Base-by-base conservation (phyloP, 441 rosid genomes). In the Geranium incanum region DNA sequence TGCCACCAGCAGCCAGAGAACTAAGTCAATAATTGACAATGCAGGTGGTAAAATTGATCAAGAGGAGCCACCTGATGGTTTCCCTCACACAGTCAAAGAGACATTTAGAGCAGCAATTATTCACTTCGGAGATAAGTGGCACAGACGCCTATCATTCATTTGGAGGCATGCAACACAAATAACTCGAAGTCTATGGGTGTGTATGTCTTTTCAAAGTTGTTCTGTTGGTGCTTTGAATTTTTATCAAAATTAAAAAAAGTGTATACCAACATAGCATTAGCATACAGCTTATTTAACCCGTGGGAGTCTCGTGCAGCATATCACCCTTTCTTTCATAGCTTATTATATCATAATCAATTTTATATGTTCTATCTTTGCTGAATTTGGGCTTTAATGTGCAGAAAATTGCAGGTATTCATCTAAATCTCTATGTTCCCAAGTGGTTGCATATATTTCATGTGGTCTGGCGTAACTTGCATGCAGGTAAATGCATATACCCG, bases 361-460 rank as follows among this genome's bases (percentile, higher is more conserved):
- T 38, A 13, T 36, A 9, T 36, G 33, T 23, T 13, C 37, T 21
- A 64, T 69, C 28, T 66, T 75, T 71, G 19, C 75, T 81, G 75
- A 79, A 77, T 72, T 72, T 69, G 74, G 67, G 65, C 45, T 69
- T 84, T 84, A 48, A 76, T 71, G 59, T 88, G 89, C 97, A 95
- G 99, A 86, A 83, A 84, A 70, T 88, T 76, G 83, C 88, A 0
- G 96, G 93, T 71, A 78, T 92, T 68, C 89, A 75, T 69, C 76
- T 90, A 73, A 82, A 88, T 86, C 88, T 95, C 76, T 92, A 90
- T 80, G 73, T 85, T 71, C 92, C 93, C 67, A 95, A 86, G 84
- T 87, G 87, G 89, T 79, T 85, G 84, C 88, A 68, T 55, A 70
- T 92, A 55, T 84, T 90, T 80, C 85, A 82, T 77, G 72, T 95